These are phyloP conservation scores for Monilinia fructigena DNA, from an alignment of 2,329 filamentous ascomycete species.

Conservation along the genomic window DNA sequence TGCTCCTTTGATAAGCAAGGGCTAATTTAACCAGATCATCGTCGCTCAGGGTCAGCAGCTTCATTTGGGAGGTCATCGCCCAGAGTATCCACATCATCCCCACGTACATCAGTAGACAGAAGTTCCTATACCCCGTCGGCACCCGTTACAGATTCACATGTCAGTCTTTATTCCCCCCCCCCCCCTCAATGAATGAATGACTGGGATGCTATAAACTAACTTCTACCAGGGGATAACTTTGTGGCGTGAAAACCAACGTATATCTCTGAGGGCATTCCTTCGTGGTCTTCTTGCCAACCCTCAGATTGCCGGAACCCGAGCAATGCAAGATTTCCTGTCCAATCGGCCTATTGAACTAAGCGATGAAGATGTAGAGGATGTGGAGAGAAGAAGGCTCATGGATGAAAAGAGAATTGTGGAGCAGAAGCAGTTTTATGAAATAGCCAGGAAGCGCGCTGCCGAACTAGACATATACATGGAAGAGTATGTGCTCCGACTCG, in stretches of 20 bases:
- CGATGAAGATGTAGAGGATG: conserved; percentile 82
- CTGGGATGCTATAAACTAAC: neutral
- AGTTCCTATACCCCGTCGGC: conserved; percentile 5
- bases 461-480: conserved; percentile 99
- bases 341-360: conserved; percentile 68
- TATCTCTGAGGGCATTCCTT: conserved; percentile 89
- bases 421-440: conserved; percentile 92
- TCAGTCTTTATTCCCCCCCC: neutral
- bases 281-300: conserved; percentile 81
- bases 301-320: conserved; percentile 76
- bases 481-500: conserved; percentile 54
- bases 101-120: conserved; percentile 23
- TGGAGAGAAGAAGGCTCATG: conserved; percentile 73
- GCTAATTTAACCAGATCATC: conserved; percentile 27
- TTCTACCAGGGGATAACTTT: conserved; percentile 51
- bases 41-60: conserved; percentile 25
- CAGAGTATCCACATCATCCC: conserved; percentile 14
- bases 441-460: conserved; percentile 82
- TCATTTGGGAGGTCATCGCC: conserved; percentile 24
- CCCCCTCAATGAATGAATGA: too few species aligned
- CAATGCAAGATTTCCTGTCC: conserved; percentile 82
- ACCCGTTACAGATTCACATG: conserved; percentile 15
- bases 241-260: conserved; percentile 84
- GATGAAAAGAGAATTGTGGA: conserved; percentile 89
- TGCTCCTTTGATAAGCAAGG: conserved; percentile 8